Percentiles rank a stretch among this genome's conserved stretches.
phyloP scores from a whole-genome alignment of 495 filamentous ascomycete species.

The Penicillium goetzii region DNA sequence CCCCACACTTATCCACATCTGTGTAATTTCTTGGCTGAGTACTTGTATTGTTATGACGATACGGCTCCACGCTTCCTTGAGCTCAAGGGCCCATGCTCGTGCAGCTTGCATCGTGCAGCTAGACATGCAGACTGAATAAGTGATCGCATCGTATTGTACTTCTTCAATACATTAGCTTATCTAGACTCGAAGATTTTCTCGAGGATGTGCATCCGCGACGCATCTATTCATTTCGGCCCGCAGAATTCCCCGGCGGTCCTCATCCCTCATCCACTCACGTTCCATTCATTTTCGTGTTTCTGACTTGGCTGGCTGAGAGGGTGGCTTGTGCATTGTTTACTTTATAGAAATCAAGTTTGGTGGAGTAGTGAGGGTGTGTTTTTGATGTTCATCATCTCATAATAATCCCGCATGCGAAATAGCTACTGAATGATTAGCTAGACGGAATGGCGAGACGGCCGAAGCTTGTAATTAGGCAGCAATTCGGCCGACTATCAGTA shows the following conservation, averaged over 20 bases:
- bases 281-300: neutral
- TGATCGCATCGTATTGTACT: neutral
- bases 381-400: neutral
- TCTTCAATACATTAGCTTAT: neutral
- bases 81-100: neutral
- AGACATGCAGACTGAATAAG: neutral
- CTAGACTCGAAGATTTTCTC: neutral
- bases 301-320: neutral
- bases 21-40: no score
- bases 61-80: no score
- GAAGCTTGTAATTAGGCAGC: no score
- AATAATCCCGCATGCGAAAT: neutral
- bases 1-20: no score
- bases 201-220: neutral
- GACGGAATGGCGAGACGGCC: neutral
- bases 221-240: neutral
- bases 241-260: neutral
- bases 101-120: neutral
- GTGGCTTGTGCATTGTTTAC: neutral
- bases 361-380: neutral
- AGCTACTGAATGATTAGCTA: neutral
- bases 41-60: no score
- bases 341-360: neutral
- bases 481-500: no score
- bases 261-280: neutral